Conservation (phyloP, 768 basidiomycete genomes). For the Polyporus arcularius region DNA sequence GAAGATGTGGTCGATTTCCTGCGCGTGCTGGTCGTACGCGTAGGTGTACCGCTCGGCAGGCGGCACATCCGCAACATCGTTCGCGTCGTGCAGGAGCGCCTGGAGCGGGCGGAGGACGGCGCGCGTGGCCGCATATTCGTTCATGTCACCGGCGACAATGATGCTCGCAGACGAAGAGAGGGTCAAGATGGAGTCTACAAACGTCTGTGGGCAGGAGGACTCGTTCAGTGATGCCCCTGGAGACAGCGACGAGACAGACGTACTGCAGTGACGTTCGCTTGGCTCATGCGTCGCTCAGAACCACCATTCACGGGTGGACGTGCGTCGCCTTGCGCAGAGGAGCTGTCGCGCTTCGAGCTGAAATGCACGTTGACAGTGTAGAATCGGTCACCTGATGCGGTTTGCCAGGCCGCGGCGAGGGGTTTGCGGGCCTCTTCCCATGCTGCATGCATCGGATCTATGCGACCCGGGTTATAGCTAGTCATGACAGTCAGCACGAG, state of each 20-base stretch:
- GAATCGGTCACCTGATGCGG: slow-evolving; percentile 43
- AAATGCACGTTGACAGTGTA: slow-evolving; percentile 65
- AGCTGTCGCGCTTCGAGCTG: slow-evolving; percentile 57
- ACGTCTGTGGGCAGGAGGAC: slow-evolving; percentile 38
- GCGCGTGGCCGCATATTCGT: slow-evolving; percentile 57
- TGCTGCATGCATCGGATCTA: slow-evolving; percentile 55
- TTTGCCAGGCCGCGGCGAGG: slow-evolving; percentile 58
- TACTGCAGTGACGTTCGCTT: slow-evolving; percentile 54
- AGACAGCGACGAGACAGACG: slow-evolving; percentile 18
- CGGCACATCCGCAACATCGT: slow-evolving; percentile 49
- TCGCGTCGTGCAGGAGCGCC: slow-evolving; percentile 46
- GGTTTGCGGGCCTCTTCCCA: slow-evolving; percentile 63
- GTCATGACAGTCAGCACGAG: neutral
- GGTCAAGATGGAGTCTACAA: slow-evolving; percentile 46
- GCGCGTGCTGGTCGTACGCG: slow-evolving; percentile 57
- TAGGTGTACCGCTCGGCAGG: slow-evolving; percentile 61
- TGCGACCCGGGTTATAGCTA: slow-evolving; percentile 64
- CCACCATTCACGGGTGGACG: slow-evolving; percentile 60
- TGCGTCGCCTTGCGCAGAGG: slow-evolving; percentile 54
- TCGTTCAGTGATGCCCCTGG: neutral
- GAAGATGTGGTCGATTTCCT: slow-evolving; percentile 63
- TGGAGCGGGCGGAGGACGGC: slow-evolving; percentile 49
- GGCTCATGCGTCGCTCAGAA: slow-evolving; percentile 47
- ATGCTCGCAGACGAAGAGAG: slow-evolving; percentile 48
- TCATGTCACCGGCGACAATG: slow-evolving; percentile 61